phyloP scores from a whole-genome alignment of 169 alveolate species.

The Plasmodium gaboni region DNA sequence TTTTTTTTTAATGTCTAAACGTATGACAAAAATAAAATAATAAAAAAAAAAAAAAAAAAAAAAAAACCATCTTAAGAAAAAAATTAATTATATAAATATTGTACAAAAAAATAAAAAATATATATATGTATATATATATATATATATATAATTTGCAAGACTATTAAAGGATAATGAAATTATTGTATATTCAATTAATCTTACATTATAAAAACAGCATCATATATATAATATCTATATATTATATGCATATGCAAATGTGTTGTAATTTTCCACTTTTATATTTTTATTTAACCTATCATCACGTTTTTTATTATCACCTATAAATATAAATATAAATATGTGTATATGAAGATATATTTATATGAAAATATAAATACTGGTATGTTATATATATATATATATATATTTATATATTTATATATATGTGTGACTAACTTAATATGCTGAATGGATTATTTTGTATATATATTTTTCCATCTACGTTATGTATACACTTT shows the following conservation, averaged over 20 bases:
- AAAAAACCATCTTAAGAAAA: neutral
- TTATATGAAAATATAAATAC: neutral
- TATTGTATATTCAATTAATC: no score
- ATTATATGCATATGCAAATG: constrained; percentile 48
- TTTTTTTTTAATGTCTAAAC: constrained; percentile 7
- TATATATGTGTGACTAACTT: neutral
- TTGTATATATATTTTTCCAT: constrained; percentile 58
- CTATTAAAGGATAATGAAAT: no score
- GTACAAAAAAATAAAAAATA: no score
- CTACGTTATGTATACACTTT: constrained; percentile 40
- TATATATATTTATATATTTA: neutral
- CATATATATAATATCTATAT: constrained; percentile 1
- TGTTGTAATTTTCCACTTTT: constrained; percentile 40
- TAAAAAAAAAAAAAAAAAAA: neutral
- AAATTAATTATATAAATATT: no score
- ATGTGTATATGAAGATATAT: neutral
- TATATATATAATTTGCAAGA: no score
- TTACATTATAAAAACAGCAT: no score
- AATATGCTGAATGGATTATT: constrained; percentile 35
- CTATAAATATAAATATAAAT: neutral
- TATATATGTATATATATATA: no score
- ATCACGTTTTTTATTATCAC: constrained; percentile 28
- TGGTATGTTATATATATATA: neutral
- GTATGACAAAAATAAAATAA: neutral
- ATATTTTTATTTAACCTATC: neutral